Base-by-base conservation (phyloP, 176 grass and related monocot species). In the Areca catechu region DNA sequence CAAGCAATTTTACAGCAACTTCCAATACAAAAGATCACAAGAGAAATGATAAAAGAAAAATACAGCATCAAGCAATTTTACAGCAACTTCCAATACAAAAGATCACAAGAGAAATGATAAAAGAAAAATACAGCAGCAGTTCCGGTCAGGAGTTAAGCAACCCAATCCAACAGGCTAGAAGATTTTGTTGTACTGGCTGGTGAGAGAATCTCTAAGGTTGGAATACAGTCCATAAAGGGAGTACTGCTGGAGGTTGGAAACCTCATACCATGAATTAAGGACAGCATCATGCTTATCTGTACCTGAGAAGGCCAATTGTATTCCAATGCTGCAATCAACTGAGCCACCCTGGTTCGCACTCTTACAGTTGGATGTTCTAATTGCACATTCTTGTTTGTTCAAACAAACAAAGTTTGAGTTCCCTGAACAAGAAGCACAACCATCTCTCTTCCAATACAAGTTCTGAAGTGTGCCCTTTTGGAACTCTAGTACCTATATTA, bases 231-330 rank as follows among this genome's bases (percentile, higher is more conserved):
- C 72, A 30, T 61, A 70, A 4, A 97, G 80, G 20, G 92, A 91
- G 78, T 97, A 88, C 77, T 97, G 92, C 57, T 76, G 76, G 27
- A 97, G 87, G 24, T 85, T 91, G 27, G 92, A 88, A 24, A 88
- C 92, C 58, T 97, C 86, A 49, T 91, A 97, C 92, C 92, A 97
- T 10, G 86, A 91, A 56, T 97, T 97, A 60, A 97, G 78, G 18
- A 82, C 86, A 0, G 69, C 71, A 22, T 97, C 86, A 22, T 91
- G 83, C 61, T 79, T 88, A 73, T 97, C 92, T 3, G 86, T 91
- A 34, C 92, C 92, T 0, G 92, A 91, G 76, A 91, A 97, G 7
- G 92, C 86, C 3, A 97, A 69, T 66, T 97, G 86, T 4, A 97
- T 85, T 15, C 80, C 78, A 0, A 80, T 73, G 74, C 69, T 88